phyloP scores from a whole-genome alignment of 2,329 filamentous ascomycete species.

The Orbilia oligospora region DNA sequence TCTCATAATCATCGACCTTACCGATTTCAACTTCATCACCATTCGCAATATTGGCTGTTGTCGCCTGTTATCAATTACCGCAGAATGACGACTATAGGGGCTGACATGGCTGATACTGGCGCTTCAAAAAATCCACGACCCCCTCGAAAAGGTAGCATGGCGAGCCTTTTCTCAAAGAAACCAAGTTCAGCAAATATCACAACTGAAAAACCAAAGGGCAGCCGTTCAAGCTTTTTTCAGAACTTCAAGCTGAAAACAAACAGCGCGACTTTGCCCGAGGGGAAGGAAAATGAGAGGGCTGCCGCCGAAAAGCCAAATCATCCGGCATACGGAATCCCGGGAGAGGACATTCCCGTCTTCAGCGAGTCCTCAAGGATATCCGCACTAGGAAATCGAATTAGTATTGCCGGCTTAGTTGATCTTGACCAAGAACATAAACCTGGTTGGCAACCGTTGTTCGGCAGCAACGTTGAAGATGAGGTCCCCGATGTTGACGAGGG shows the following conservation, averaged over 20 bases:
- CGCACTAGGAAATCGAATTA: not conserved
- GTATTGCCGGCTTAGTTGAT: conserved; percentile 30
- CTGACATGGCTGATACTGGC: not conserved
- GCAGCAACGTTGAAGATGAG: conserved; percentile 7
- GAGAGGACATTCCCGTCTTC: not conserved
- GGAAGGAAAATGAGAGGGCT: conserved; percentile 22
- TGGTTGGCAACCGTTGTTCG: conserved; percentile 44
- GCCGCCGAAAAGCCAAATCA: conserved; percentile 7
- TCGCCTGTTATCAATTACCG: not conserved
- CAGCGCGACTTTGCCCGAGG: conserved; percentile 4
- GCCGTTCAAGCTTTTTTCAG: conserved; percentile 29
- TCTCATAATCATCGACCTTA: conserved; percentile 27
- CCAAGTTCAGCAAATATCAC: not conserved
- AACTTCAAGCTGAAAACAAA: conserved; percentile 31
- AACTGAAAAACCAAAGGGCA: conserved; percentile 18
- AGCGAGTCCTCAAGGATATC: not conserved
- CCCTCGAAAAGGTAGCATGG: conserved; percentile 14
- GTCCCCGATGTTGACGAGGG: conserved; percentile 28
- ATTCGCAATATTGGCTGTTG: not conserved
- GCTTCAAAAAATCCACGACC: conserved; percentile 7
- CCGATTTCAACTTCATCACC: conserved; percentile 17
- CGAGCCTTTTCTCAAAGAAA: conserved; percentile 38
- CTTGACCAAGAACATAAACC: conserved; percentile 9
- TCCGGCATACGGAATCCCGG: conserved; percentile 13
- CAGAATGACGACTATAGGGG: not conserved